A percentile compares a stretch with the other conserved stretches of the same genome.
phyloP scores from a whole-genome alignment of 2,329 filamentous ascomycete species.

The Alternaria alternata region DNA sequence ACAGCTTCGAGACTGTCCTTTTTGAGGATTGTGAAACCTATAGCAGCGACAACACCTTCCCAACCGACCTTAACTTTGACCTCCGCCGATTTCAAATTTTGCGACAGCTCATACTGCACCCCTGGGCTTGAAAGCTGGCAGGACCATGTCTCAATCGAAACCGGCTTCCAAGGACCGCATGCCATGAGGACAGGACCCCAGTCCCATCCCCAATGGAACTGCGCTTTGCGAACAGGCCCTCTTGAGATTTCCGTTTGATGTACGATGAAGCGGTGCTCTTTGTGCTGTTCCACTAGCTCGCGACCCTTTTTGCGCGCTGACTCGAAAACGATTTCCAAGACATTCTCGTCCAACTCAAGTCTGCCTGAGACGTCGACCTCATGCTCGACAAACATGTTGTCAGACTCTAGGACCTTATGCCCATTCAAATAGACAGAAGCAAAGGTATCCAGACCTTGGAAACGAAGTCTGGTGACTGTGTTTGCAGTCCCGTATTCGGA shows the following conservation, averaged over 20 bases:
- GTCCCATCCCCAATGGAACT: constrained; percentile 61
- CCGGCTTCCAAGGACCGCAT: constrained; percentile 69
- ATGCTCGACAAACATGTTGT: constrained; percentile 71
- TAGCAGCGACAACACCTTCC: not conserved
- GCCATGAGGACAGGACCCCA: constrained; percentile 60
- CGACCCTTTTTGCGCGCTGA: constrained; percentile 61
- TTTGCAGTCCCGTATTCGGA: constrained; percentile 35
- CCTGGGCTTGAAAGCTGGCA: constrained; percentile 71
- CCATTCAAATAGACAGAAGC: constrained; percentile 66
- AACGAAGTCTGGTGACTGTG: constrained; percentile 59
- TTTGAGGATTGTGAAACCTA: constrained; percentile 3
- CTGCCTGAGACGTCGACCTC: constrained; percentile 59
- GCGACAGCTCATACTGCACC: constrained; percentile 64
- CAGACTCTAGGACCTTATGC: constrained; percentile 59
- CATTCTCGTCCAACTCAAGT: constrained; percentile 53
- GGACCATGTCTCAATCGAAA: constrained; percentile 74
- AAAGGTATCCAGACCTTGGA: constrained; percentile 71
- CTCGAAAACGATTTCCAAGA: constrained; percentile 65
- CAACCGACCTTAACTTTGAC: not conserved
- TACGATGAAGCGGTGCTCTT: constrained; percentile 60
- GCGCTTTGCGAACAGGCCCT: constrained; percentile 62
- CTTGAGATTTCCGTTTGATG: constrained; percentile 56
- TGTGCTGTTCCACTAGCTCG: constrained; percentile 61
- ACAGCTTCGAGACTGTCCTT: not conserved
- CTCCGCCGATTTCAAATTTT: constrained; percentile 9